phyloP scores from a whole-genome alignment of 2,329 filamentous ascomycete species.

The Ramularia endophylla region DNA sequence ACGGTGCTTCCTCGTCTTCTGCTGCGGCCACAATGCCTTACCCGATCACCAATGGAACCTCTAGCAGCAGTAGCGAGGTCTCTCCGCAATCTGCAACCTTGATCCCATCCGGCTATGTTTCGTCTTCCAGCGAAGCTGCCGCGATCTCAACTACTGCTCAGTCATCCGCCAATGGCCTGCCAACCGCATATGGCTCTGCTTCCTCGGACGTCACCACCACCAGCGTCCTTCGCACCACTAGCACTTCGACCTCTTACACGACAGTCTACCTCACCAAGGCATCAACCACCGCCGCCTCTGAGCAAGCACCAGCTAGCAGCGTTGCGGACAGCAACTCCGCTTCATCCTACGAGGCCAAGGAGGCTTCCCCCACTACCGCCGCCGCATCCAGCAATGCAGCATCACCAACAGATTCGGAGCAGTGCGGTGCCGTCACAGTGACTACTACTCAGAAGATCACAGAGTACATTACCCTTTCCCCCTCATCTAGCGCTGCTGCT shows the following conservation, averaged over 20 bases:
- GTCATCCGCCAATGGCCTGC: not conserved
- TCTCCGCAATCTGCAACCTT: no score
- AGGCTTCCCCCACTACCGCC: conserved; percentile 14
- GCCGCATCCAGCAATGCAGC: conserved; percentile 20
- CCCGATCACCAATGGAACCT: no score
- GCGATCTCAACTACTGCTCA: not conserved
- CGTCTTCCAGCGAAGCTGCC: not conserved
- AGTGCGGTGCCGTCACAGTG: conserved; percentile 34
- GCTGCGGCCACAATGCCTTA: no score
- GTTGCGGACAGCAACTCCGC: conserved; percentile 1
- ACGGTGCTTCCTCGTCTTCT: conserved; percentile 3
- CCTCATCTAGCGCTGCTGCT: conserved; percentile 3
- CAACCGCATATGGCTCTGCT: not conserved
- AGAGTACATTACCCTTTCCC: conserved; percentile 25
- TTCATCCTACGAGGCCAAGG: not conserved
- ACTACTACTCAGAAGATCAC: conserved; percentile 39
- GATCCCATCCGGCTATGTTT: not conserved
- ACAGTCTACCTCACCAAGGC: conserved; percentile 13
- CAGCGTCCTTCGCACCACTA: conserved; percentile 6
- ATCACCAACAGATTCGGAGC: conserved; percentile 1
- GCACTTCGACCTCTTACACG: conserved; percentile 17
- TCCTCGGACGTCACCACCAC: not conserved
- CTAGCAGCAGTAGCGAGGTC: no score
- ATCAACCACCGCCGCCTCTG: conserved; percentile 2
- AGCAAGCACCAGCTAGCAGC: not conserved